A percentile compares a stretch with the other conserved stretches of the same genome.
Evolutionary conservation across 2,329 filamentous ascomycete genomes (phyloP).

Genomic region (Periconia sp.): DNA sequence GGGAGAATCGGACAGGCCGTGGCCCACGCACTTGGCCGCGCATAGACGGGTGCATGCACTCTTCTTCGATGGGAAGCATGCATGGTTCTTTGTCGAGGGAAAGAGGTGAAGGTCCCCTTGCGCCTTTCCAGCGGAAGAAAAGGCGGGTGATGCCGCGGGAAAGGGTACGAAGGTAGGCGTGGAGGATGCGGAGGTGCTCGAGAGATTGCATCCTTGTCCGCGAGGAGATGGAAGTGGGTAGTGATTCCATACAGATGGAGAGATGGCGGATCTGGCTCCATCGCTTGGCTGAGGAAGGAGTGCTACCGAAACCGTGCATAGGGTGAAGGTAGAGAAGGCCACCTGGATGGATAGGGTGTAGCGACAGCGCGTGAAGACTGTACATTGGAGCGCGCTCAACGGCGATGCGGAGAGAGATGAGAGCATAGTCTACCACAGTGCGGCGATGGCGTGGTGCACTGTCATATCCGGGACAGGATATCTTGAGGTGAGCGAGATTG

Average conservation of each 20-base stretch:
- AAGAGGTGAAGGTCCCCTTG: constrained; percentile 72
- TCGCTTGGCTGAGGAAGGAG: constrained; percentile 68
- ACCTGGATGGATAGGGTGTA: constrained; percentile 72
- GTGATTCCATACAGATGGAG: constrained; percentile 67
- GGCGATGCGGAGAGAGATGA: constrained; percentile 83
- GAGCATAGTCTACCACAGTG: constrained; percentile 81
- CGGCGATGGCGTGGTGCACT: constrained; percentile 69
- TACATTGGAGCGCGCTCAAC: constrained; percentile 71
- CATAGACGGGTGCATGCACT: constrained; percentile 34
- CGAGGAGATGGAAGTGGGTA: constrained; percentile 61
- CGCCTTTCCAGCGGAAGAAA: constrained; percentile 75
- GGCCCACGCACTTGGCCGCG: constrained; percentile 32
- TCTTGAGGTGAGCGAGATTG: constrained; percentile 71
- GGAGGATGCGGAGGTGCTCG: constrained; percentile 67
- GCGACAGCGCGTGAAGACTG: constrained; percentile 68
- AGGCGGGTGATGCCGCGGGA: constrained; percentile 68
- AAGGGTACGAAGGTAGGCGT: constrained; percentile 76
- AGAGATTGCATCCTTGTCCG: constrained; percentile 62
- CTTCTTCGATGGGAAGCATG: constrained; percentile 57
- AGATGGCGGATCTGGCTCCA: constrained; percentile 80
- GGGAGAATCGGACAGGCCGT: constrained; percentile 62
- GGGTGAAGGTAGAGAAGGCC: constrained; percentile 79
- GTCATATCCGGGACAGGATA: constrained; percentile 75
- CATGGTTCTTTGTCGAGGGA: constrained; percentile 70
- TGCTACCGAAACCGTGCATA: constrained; percentile 71